Evolutionary conservation across 2,329 filamentous ascomycete species (phyloP).

Genomic region (Colletotrichum musae): DNA sequence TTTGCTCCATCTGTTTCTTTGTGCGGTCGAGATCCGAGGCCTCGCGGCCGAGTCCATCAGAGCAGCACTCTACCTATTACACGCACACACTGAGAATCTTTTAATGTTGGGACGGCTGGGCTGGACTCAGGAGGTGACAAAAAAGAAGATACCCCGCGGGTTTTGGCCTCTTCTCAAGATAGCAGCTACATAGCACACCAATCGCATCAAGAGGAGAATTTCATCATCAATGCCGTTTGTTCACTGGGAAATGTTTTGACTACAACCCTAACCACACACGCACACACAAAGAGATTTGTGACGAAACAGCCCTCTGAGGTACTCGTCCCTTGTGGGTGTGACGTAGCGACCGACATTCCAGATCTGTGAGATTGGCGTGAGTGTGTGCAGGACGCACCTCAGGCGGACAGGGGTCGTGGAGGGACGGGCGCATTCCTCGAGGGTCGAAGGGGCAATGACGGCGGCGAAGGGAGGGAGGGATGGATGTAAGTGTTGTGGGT

Average conservation of each 20-base stretch:
- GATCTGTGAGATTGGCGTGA: conserved; percentile 29
- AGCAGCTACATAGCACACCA: conserved; percentile 28
- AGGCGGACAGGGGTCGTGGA: conserved; percentile 33
- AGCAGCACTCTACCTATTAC: background rate
- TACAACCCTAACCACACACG: background rate
- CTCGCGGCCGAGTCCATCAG: conserved; percentile 16
- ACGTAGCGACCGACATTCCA: conserved; percentile 33
- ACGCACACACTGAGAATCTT: conserved; percentile 1
- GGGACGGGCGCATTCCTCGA: conserved; percentile 28
- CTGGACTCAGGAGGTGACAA: conserved; percentile 38
- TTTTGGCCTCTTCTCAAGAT: conserved; percentile 36
- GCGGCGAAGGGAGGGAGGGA: conserved; percentile 27
- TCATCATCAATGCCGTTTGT: background rate
- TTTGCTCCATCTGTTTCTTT: conserved; percentile 14
- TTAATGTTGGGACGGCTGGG: conserved; percentile 29
- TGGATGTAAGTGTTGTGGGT: background rate
- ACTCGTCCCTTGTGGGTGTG: background rate
- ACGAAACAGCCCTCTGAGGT: too few species aligned
- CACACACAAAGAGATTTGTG: too few species aligned
- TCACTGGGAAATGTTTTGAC: background rate
- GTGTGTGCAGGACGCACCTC: conserved; percentile 38
- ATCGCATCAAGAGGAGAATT: background rate
- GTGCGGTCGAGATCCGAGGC: conserved; percentile 29
- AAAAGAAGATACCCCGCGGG: conserved; percentile 40
- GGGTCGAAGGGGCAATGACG: background rate